These are phyloP conservation scores for Penicillium sp. DNA, from an alignment of 2,329 filamentous ascomycete species.

Conservation along the genomic window DNA sequence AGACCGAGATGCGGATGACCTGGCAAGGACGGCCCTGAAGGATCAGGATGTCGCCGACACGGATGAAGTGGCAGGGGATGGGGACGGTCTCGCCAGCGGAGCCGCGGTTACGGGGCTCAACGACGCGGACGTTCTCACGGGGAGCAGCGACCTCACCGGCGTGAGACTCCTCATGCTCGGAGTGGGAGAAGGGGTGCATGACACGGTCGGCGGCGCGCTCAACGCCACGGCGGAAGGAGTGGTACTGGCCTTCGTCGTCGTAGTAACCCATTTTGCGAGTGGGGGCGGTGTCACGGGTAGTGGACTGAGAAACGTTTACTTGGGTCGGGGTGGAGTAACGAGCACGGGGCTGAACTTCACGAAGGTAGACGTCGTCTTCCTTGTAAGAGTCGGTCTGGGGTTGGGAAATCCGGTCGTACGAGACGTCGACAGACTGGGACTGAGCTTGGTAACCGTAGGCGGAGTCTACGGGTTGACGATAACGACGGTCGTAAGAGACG, in stretches of 20 bases:
- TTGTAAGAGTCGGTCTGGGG: constrained; percentile 34
- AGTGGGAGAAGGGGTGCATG: constrained; percentile 55
- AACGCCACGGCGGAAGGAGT: constrained; percentile 70
- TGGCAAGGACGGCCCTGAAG: constrained; percentile 99
- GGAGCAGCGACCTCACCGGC: constrained; percentile 45
- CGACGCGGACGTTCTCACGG: constrained; percentile 49
- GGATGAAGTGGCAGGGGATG: constrained; percentile 99
- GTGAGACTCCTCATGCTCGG: constrained; percentile 44
- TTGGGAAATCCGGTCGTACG: constrained; percentile 32
- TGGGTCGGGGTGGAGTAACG: constrained; percentile 39
- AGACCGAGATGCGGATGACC: constrained; percentile 99
- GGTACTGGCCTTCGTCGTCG: constrained; percentile 75
- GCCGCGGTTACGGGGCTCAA: constrained; percentile 50
- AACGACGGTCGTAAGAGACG: constrained; percentile 41
- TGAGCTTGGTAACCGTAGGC: constrained; percentile 23
- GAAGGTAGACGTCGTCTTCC: constrained; percentile 34
- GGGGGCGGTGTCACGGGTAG: constrained; percentile 52
- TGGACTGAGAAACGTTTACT: constrained; percentile 44
- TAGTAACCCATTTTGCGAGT: constrained; percentile 72
- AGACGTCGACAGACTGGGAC: constrained; percentile 26
- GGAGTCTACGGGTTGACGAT: constrained; percentile 25
- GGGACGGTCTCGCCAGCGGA: constrained; percentile 78
- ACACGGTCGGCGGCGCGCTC: constrained; percentile 65
- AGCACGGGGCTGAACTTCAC: constrained; percentile 32
- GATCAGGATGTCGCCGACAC: constrained; percentile 97